These are phyloP conservation scores for Daedaleopsis sinensis DNA, from an alignment of 768 basidiomycete genomes.

Conservation along the genomic window DNA sequence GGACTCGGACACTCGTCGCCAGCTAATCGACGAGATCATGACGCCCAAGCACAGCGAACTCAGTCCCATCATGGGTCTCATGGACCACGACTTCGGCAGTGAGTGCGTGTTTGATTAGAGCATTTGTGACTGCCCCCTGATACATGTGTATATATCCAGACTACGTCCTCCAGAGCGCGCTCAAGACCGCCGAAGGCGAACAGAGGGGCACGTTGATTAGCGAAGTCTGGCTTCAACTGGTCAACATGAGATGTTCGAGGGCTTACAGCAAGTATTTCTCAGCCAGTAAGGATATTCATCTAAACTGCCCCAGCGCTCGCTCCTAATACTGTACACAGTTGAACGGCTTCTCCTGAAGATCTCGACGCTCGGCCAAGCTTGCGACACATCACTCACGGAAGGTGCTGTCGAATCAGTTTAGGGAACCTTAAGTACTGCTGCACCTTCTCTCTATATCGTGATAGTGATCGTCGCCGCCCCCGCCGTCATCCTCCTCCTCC, in stretches of 20 bases:
- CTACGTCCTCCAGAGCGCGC: conserved; percentile 83
- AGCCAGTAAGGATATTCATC: conserved; percentile 59
- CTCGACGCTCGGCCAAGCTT: background rate
- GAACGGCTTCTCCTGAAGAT: conserved; percentile 69
- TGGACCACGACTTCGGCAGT: conserved; percentile 92
- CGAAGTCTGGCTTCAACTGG: conserved; percentile 69
- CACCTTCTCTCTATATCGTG: too few species aligned
- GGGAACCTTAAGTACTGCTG: too few species aligned
- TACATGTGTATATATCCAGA: conserved; percentile 54
- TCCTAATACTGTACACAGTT: conserved; percentile 44
- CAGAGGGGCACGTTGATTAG: conserved; percentile 69
- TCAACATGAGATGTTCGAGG: conserved; percentile 70
- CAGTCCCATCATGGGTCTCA: conserved; percentile 66
- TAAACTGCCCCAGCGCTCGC: background rate
- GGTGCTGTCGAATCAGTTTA: conserved; percentile 4
- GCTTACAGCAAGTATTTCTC: conserved; percentile 80
- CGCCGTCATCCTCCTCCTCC: too few species aligned
- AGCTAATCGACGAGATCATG: conserved; percentile 84
- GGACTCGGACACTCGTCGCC: conserved; percentile 61
- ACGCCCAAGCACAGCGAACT: conserved; percentile 62
- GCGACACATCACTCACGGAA: conserved; percentile 3
- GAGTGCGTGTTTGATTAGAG: conserved; percentile 36
- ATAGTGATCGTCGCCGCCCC: too few species aligned
- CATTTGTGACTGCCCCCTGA: background rate
- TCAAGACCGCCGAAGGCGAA: conserved; percentile 67